These are phyloP conservation scores for Colletotrichum viniferum DNA, from an alignment of 2,329 filamentous ascomycete genomes.

Conservation along the genomic window DNA sequence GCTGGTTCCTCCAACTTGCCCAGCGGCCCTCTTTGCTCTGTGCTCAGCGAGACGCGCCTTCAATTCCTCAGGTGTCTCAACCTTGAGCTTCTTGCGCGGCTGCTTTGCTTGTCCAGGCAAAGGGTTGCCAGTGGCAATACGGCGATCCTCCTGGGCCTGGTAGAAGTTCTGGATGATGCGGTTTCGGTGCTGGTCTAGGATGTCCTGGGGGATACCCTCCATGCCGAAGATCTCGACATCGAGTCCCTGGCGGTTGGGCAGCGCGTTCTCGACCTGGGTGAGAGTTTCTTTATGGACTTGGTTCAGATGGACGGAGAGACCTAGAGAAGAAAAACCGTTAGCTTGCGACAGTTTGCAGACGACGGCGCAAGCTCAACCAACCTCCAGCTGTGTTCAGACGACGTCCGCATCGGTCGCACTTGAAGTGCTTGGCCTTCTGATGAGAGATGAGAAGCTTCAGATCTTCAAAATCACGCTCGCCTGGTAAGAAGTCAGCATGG, in stretches of 20 bases:
- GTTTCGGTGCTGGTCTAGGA: constrained; percentile 82
- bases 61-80: constrained; percentile 78
- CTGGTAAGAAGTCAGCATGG: constrained; percentile 40
- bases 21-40: constrained; percentile 69
- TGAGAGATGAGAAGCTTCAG: constrained; percentile 95
- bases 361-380: constrained; percentile 43
- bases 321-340: constrained; percentile 47
- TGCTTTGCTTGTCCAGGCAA: constrained; percentile 71
- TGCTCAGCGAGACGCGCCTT: constrained; percentile 82
- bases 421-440: constrained; percentile 99
- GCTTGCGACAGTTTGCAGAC: neutral
- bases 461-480: constrained; percentile 97
- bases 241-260: constrained; percentile 82
- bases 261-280: constrained; percentile 86
- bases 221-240: constrained; percentile 98
- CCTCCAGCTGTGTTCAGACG: constrained; percentile 94
- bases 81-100: constrained; percentile 72
- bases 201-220: constrained; percentile 91
- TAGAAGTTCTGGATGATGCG: constrained; percentile 86
- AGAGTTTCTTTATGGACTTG: constrained; percentile 97
- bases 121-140: constrained; percentile 83
- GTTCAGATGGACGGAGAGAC: constrained; percentile 95
- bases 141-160: constrained; percentile 81
- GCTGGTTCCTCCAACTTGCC: constrained; percentile 53
- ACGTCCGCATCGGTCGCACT: constrained; percentile 89